Evolutionary conservation across 805 yeast genomes (phyloP).

Genomic region (Ogataea methanolica): DNA sequence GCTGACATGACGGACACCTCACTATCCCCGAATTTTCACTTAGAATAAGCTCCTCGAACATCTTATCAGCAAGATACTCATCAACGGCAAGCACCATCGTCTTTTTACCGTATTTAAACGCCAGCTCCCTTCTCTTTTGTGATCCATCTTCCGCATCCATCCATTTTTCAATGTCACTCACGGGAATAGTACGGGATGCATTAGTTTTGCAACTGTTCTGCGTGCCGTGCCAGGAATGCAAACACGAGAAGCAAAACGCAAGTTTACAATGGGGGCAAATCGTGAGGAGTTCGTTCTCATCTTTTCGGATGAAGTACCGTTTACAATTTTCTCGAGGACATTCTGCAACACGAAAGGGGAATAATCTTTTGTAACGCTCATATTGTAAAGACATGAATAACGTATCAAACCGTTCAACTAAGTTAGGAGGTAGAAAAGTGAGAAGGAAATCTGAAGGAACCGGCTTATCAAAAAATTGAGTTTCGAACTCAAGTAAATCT

Average conservation of each 20-base stretch:
- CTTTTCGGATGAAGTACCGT: slow-evolving; percentile 41
- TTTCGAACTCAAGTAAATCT: slow-evolving; percentile 30
- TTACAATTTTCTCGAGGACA: slow-evolving; percentile 48
- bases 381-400: slow-evolving; percentile 37
- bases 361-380: slow-evolving; percentile 37
- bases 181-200: slow-evolving; percentile 32
- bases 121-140: slow-evolving; percentile 25
- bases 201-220: slow-evolving; percentile 39
- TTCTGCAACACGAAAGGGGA: slow-evolving; percentile 43
- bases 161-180: slow-evolving; percentile 33
- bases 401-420: slow-evolving; percentile 34
- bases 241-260: slow-evolving; percentile 54
- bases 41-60: slow-evolving; percentile 40
- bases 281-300: slow-evolving; percentile 41
- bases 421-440: slow-evolving; percentile 22
- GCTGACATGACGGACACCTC: slow-evolving; percentile 49
- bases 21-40: slow-evolving; percentile 39
- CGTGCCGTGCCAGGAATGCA: slow-evolving; percentile 59
- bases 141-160: slow-evolving; percentile 31
- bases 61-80: slow-evolving; percentile 42
- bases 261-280: slow-evolving; percentile 45
- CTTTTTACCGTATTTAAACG: slow-evolving; percentile 40
- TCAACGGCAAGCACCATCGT: slow-evolving; percentile 38
- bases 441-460: slow-evolving; percentile 33
- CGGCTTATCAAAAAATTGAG: slow-evolving; percentile 36